Evolutionary conservation across 1,284 basidiomycete species (phyloP), one percentile per base, ranked within the genome.

Genomic region (Irpex sp.): DNA sequence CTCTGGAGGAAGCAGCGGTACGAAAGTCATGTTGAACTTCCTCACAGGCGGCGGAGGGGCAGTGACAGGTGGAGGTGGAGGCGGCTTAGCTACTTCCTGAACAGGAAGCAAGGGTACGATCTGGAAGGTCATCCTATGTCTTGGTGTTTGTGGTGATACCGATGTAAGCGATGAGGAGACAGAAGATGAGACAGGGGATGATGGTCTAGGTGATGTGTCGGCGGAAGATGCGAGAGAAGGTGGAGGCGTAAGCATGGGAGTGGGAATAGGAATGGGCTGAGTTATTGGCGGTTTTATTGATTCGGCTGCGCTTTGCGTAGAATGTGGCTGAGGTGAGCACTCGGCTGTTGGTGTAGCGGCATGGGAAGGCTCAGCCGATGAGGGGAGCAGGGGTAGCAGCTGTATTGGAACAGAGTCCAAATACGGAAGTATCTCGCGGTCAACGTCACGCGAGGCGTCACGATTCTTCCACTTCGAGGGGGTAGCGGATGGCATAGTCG

Each of bases 391-490:
- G 8, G 74, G 74, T 4, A 75, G 66, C 8, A 75, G 67, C n/a
- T 73, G 71, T 49, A 75, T 74, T 36, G 74, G 74, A 5, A 75
- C 74, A 1, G 72, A 72, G 57, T 73, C 73, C 11, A 75, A 68
- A 63, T 74, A 73, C 7, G 73, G 74, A 11, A 75, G 70, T 60
- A 75, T 75, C 21, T 68, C 68, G 31, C 72, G 70, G 65, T 73
- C 71, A 47, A 72, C 58, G 11, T 65, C 34, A 9, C 57, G 62
- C 8, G 62, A 64, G 26, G 69, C 69, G 52, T 69, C 65, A 31
- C 71, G 66, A 57, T 74, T 74, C 69, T 72, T 75, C 73, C 73
- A 75, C 65, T 70, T 71, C 11, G 70, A 70, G 6, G 73, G 73
- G 1, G 69, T 70, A 51, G 69, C 68, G 15, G 72, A 72, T 2